Percentiles rank a stretch among this genome's conserved stretches.
Conservation (phyloP, 2,329 filamentous ascomycete species). For the Stagonosporopsis rhizophila region DNA sequence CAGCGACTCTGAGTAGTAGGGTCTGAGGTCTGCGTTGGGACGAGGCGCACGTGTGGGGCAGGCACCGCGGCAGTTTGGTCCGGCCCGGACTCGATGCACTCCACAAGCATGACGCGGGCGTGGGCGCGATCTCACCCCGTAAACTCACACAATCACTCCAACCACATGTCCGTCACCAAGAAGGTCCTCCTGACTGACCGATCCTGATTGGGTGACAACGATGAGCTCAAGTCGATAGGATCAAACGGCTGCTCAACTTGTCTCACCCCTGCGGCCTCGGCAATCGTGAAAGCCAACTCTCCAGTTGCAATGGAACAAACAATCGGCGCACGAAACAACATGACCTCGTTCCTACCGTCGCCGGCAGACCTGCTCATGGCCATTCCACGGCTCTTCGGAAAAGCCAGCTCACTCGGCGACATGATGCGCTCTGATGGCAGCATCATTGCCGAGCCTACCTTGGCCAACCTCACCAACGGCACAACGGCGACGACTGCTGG, state of each 20-base stretch:
- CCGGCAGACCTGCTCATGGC: constrained; percentile 73
- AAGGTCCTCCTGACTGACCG: constrained; percentile 12
- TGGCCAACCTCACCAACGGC: constrained; percentile 51
- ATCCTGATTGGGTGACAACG: constrained; percentile 2
- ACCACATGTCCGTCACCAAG: neutral
- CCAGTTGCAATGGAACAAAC: constrained; percentile 32
- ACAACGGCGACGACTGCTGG: constrained; percentile 48
- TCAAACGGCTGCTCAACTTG: neutral
- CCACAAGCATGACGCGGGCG: constrained; percentile 14
- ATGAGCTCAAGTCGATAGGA: constrained; percentile 9
- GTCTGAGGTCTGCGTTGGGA: neutral
- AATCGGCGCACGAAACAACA: constrained; percentile 39
- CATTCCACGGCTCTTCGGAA: constrained; percentile 73
- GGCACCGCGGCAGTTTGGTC: constrained; percentile 14
- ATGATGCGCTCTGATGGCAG: constrained; percentile 63
- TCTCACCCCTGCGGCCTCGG: constrained; percentile 3
- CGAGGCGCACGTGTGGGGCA: constrained; percentile 4
- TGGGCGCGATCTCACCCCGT: neutral
- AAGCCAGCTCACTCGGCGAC: constrained; percentile 70
- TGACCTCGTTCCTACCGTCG: constrained; percentile 59
- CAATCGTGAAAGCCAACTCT: neutral
- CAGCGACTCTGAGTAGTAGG: neutral
- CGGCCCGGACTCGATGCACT: constrained; percentile 5
- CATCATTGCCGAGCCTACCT: constrained; percentile 67
- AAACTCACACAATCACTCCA: constrained; percentile 6